Evolutionary conservation across 2,329 filamentous ascomycete genomes (phyloP), one percentile per base, ranked within the genome.

Genomic region (Fusarium redolens): DNA sequence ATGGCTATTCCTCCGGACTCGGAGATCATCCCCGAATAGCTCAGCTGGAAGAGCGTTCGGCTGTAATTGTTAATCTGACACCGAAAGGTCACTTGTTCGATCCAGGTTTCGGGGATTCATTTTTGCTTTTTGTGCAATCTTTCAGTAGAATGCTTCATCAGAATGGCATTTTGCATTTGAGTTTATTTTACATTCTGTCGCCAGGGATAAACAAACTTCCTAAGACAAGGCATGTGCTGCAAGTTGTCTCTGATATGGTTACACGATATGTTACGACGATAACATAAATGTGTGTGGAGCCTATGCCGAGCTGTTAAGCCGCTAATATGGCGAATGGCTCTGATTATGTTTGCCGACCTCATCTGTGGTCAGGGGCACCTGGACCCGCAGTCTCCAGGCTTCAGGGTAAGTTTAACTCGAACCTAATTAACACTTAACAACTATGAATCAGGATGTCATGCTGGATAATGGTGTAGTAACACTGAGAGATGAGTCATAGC

Each of bases 1-100:
- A 54, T 54, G 10, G 50, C 50, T 54, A 41, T 54, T 54, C 50
- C 50, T 54, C 50, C 50, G 50, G 50, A 54, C 13, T 54, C 50
- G 50, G 50, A 54, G 50, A 54, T 41, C 18, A 54, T 54, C 50
- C 50, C 50, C 50, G 50, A 54, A 54, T 54, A 54, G 50, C 50
- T 54, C 50, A 54, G 50, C 50, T 54, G 50, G 50, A 54, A 54
- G 50, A 54, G 50, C 50, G 50, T 54, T 54, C 50, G 50, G 50
- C 50, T 54, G 50, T 54, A 54, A 54, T 54, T 54, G 50, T 54
- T 30, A 54, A 54, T 54, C 18, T 52, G 50, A 38, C 50, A 52
- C 50, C 50, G 50, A 52, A 52, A 52, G 50, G 50, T 54, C 50
- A 54, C 50, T 54, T 54, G 50, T 54, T 54, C 50, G 50, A 54